A percentile compares a stretch with the other conserved stretches of the same genome.
These are phyloP conservation scores for Bonia amplexicaulis DNA, from an alignment of 176 grass and related monocot genomes.

Conservation along the genomic window DNA sequence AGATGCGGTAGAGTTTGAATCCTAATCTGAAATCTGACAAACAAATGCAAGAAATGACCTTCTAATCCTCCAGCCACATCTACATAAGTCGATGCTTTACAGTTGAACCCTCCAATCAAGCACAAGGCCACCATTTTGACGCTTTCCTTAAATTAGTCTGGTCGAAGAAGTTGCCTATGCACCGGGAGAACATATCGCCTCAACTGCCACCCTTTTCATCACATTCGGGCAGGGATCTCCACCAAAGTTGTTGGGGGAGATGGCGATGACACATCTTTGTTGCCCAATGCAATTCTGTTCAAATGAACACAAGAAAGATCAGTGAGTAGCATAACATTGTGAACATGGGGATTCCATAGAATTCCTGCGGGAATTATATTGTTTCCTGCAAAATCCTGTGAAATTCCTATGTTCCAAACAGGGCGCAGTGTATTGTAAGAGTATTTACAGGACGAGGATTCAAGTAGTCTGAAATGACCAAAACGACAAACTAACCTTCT, in stretches of 20 bases:
- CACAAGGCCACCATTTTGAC: not conserved
- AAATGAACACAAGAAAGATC: not conserved
- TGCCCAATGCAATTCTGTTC: slow-evolving; percentile 86
- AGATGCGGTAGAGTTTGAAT: slow-evolving; percentile 21
- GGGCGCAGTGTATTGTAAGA: not conserved
- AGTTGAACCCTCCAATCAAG: slow-evolving; percentile 38
- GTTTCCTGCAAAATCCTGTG: not conserved
- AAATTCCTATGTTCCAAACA: not conserved
- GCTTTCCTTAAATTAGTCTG: slow-evolving; percentile 6
- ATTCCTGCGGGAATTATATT: not conserved
- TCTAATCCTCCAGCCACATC: slow-evolving; percentile 32
- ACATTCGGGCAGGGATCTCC: slow-evolving; percentile 66
- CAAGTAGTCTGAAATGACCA: not conserved
- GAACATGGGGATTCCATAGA: not conserved
- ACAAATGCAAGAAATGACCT: slow-evolving; percentile 27
- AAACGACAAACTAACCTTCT: slow-evolving; percentile 51
- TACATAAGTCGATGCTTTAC: slow-evolving; percentile 60
- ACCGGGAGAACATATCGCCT: slow-evolving; percentile 55
- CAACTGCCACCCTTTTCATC: slow-evolving; percentile 82
- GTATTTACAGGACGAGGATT: not conserved
- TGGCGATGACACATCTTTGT: slow-evolving; percentile 55
- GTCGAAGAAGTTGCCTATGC: slow-evolving; percentile 18
- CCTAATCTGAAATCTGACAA: slow-evolving; percentile 38
- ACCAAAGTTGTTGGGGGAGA: slow-evolving; percentile 65
- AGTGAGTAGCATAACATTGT: not conserved